A percentile compares a stretch with the other conserved stretches of the same genome.
Conservation (phyloP, 306 rosid species). For the Clitoria ternatea region DNA sequence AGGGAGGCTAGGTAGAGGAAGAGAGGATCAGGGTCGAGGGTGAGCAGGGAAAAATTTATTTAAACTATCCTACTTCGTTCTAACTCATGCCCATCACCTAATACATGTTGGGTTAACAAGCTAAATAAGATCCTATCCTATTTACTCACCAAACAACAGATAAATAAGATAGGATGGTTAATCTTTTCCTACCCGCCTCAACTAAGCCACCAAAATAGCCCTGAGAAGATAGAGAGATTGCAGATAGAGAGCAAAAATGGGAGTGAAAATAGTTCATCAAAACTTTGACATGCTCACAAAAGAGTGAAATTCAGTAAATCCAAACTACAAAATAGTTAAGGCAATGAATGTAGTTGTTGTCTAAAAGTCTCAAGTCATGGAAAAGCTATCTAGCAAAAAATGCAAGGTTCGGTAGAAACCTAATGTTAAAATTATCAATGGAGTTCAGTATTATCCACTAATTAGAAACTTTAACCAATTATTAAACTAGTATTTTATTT, state of each 20-base stretch:
- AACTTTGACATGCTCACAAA: neutral
- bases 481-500: neutral
- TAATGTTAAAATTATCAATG: neutral
- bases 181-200: neutral
- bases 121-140: neutral
- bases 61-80: neutral
- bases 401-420: neutral
- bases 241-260: neutral
- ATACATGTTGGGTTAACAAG: neutral
- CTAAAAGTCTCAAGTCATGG: neutral
- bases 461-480: conserved; percentile 1
- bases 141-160: neutral
- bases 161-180: neutral
- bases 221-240: neutral
- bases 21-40: neutral
- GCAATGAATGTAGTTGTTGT: neutral
- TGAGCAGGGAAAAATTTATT: neutral
- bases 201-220: neutral
- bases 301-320: neutral
- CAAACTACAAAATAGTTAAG: neutral
- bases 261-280: neutral
- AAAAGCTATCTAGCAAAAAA: neutral
- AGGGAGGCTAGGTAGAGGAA: neutral
- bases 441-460: neutral
- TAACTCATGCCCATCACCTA: neutral